Evolutionary conservation across 805 yeast genomes (phyloP).

Genomic region (Barnettozyma populi): DNA sequence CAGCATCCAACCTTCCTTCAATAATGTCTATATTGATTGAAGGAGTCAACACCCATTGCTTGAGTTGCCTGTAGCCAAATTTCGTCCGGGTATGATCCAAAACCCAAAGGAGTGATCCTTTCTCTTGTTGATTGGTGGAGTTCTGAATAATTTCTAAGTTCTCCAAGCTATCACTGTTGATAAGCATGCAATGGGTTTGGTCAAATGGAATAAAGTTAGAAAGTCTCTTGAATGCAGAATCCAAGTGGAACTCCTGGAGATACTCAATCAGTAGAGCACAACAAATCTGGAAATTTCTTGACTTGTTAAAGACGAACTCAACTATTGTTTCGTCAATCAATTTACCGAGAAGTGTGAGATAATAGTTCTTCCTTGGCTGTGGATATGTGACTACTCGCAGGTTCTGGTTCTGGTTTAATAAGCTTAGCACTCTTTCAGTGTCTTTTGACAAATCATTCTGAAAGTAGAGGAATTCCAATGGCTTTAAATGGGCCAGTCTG

Average conservation of each 20-base stretch:
- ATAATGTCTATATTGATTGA: conserved; percentile 49
- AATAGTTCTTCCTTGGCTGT: conserved; percentile 9
- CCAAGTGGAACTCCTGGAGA: conserved; percentile 58
- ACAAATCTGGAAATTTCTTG: conserved; percentile 30
- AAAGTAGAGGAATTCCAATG: conserved; percentile 62
- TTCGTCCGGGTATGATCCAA: conserved; percentile 75
- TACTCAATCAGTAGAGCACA: conserved; percentile 46
- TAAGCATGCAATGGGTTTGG: conserved; percentile 41
- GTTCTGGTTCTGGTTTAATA: conserved; percentile 3
- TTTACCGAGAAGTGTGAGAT: conserved; percentile 14
- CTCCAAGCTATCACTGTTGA: conserved; percentile 59
- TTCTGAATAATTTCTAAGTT: conserved; percentile 74
- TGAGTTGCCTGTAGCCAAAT: conserved; percentile 65
- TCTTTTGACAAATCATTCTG: conserved; percentile 30
- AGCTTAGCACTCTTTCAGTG: conserved; percentile 12
- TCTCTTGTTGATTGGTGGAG: conserved; percentile 44
- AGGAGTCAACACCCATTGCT: conserved; percentile 74
- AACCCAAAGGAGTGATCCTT: conserved; percentile 76
- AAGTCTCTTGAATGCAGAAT: conserved; percentile 45
- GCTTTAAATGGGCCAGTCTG: conserved; percentile 65
- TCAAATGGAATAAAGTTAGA: conserved; percentile 50
- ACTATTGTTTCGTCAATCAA: conserved; percentile 18
- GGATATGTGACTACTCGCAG: conserved; percentile 17
- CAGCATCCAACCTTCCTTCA: conserved; percentile 57
- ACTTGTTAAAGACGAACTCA: conserved; percentile 23